Conservation (phyloP, 495 filamentous ascomycete species). For the Aspergillus bridgeri region DNA sequence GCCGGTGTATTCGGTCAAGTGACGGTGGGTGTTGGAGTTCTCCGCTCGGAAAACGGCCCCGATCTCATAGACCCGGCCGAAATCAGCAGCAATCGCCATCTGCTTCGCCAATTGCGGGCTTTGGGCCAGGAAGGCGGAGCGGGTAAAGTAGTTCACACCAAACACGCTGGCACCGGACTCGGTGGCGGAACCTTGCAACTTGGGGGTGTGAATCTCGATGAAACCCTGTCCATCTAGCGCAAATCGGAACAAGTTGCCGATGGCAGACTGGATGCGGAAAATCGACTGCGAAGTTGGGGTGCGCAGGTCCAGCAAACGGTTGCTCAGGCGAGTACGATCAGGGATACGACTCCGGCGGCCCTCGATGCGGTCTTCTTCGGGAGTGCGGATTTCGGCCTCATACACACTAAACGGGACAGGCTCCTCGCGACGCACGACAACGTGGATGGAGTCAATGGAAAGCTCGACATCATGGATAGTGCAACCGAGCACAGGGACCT, state of each 20-base stretch:
- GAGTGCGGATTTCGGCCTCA: constrained; percentile 55
- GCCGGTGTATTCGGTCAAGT: constrained; percentile 94
- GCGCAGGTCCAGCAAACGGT: constrained; percentile 84
- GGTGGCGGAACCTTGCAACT: constrained; percentile 80
- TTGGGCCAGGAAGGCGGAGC: constrained; percentile 80
- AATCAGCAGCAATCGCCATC: constrained; percentile 84
- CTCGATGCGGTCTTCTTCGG: constrained; percentile 42
- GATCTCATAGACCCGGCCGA: constrained; percentile 84
- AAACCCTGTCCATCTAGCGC: constrained; percentile 71
- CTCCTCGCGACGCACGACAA: constrained; percentile 54
- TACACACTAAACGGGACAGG: constrained; percentile 61
- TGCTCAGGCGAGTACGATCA: constrained; percentile 70
- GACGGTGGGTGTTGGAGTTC: constrained; percentile 90
- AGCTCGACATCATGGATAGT: constrained; percentile 56
- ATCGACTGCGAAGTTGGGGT: constrained; percentile 84
- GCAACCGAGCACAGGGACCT: constrained; percentile 54
- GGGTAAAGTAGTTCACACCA: constrained; percentile 78
- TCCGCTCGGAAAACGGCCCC: constrained; percentile 90
- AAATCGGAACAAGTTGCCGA: constrained; percentile 72
- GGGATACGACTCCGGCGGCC: constrained; percentile 57
- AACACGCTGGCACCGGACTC: constrained; percentile 94
- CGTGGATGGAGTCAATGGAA: constrained; percentile 46
- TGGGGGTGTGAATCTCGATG: constrained; percentile 86
- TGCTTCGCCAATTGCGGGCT: constrained; percentile 95
- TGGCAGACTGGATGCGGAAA: constrained; percentile 69